Base-by-base conservation (phyloP, 805 yeast genomes). In the Kazachstania psychrophila region DNA sequence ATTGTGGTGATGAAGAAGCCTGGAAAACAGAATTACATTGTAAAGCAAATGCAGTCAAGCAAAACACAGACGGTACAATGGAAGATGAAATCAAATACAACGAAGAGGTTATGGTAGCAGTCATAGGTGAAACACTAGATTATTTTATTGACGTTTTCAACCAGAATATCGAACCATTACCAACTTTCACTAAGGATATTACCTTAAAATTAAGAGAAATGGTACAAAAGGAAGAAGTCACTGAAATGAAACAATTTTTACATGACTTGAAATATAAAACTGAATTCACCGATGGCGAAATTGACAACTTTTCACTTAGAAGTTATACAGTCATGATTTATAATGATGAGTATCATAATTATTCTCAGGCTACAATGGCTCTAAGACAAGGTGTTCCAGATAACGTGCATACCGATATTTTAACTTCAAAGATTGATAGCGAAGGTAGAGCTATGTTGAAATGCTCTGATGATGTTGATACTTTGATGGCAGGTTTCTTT, bases 311-410 rank as follows among this genome's bases (percentile, higher is more conserved):
- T 8, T 23, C 14, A 6, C 32, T 45, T 24, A 47, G 58, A 15
- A 58, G 62, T 11, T 77, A 70, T 61, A 58, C 64, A 28, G 62
- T 81, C 23, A 51, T 78, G 16, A 62, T 80, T n/a, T 83, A 88
- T 81, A 83, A 83, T 54, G 94, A 83, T 51, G 92, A 83, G 48
- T 68, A 65, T 45, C 92, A 83, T 49, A 72, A 74, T 47, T 72
- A 69, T 45, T 62, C 67, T 2, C 72, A 73, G 39, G 83, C 83
- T 2, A 64, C 62, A 13, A 54, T 58, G 10, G 73, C 75, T 3
- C 65, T 77, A 18, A 53, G 61, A 36, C 63, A 58, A 41, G 63
- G 63, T 22, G 56, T 50, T 4, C 63, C 63, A 4, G 63, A 58
- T 41, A 56, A 55, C 36, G 44, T 48, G 17, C 60, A 56, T 32